Evolutionary conservation across 345 rosid genomes (phyloP), one percentile per base, ranked within the genome.

Genomic region (Gossypium australe): DNA sequence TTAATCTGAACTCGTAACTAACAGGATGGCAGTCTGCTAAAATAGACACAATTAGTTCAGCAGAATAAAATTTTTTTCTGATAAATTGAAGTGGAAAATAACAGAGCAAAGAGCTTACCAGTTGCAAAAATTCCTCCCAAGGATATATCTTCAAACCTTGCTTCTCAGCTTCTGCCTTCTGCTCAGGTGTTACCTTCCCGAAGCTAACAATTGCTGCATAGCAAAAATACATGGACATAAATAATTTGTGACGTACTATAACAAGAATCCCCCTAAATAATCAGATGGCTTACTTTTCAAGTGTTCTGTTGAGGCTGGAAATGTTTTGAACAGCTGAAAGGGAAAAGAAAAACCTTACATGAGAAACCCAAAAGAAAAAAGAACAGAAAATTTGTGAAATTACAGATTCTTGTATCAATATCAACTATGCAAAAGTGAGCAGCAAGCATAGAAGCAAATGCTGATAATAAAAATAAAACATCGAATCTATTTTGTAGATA

Each of bases 121-220:
- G 85, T 75, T 83, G 82, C 86, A 96, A 79, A 82, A 96, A 96
- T 45, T 90, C 92, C 34, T 92, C 89, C 98, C 98, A 96, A 69
- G 96, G 74, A 81, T 93, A 89, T 57, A 83, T 84, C n/a, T 82
- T 79, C 80, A 93, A 76, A 44, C 88, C 94, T 78, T 71, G 80
- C 80, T 82, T 88, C 80, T 84, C 86, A 80, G 86, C 87, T 75
- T 86, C 91, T 76, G 78, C 88, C 80, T 77, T 88, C 77, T 93
- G 89, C 74, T 81, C 87, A 62, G 78, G 75, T 72, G 93, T 80
- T 76, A 93, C 83, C 84, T 85, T 89, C 70, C 98, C 97, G 78
- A 96, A 93, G 83, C 99, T 96, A 81, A 96, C 97, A 78, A 96
- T 85, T 82, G 93, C 99, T 96, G 81, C 88, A 83, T 8, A 67